Conservation (phyloP, 1,284 basidiomycete genomes). For the Hypsizygus ulmarius region DNA sequence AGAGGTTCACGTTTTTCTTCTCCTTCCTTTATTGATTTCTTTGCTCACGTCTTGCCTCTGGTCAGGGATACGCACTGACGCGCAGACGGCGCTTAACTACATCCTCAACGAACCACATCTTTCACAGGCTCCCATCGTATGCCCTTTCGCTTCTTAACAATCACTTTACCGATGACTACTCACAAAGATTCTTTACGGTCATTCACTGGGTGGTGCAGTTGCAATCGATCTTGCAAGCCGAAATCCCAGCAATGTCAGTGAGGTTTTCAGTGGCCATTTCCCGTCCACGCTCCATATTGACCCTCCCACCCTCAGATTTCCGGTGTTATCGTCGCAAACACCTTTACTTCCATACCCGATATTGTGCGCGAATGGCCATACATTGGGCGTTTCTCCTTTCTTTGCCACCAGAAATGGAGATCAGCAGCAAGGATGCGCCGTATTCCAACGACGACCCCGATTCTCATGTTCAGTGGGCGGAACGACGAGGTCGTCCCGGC, state of each 20-base stretch:
- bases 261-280: neutral
- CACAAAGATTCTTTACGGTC: conserved; percentile 37
- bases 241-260: conserved; percentile 30
- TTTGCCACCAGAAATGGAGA: conserved; percentile 33
- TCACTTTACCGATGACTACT: neutral
- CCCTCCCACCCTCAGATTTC: conserved; percentile 17
- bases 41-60: neutral
- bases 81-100: conserved; percentile 40
- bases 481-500: conserved; percentile 29
- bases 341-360: conserved; percentile 34
- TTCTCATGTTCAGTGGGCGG: conserved; percentile 33
- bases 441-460: conserved; percentile 27
- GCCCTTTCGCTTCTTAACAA: conserved; percentile 1
- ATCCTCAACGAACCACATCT: conserved; percentile 28
- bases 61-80: conserved; percentile 36
- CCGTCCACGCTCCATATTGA: neutral
- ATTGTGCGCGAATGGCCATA: conserved; percentile 30
- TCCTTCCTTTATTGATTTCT: neutral
- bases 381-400: conserved; percentile 28
- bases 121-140: conserved; percentile 29
- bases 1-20: conserved; percentile 23
- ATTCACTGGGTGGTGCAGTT: conserved; percentile 43
- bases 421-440: conserved; percentile 25
- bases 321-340: conserved; percentile 34
- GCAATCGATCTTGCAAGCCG: conserved; percentile 40